Base-by-base conservation (phyloP, 768 basidiomycete genomes). In the Mycena vitilis region DNA sequence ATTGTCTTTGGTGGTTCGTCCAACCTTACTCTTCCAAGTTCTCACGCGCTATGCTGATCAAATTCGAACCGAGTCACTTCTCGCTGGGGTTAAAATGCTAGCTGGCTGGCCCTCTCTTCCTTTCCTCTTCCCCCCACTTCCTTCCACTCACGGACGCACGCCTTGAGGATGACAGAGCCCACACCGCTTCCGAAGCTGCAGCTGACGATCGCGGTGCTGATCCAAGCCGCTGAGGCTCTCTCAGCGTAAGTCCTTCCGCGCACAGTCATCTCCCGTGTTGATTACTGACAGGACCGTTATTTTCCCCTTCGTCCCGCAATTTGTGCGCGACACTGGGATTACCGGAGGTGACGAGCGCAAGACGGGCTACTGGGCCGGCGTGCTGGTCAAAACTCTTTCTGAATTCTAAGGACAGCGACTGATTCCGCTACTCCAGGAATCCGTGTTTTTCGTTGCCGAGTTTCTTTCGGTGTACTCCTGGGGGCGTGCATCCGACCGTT, bases 301-400 rank as follows among this genome's bases (percentile, higher is more conserved):
- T 60, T 81, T 82, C 36, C 88, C 88, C 2, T 88, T 88, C 70
- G 60, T 74, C 15, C 67, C 70, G 18, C 74, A 77, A 42, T 73
- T 78, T 4, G 74, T 79, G 30, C 73, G 73, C 10, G 74, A 76
- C 59, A 73, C 75, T 2, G 77, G 77, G 9, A 71, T 79, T 1
- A 77, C 75, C 6, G 68, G 72, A 5, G 75, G 74, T 12, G 73
- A 79, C 45, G 76, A 78, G 52, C 66, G 70, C 8, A 73, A 71
- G 57, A 77, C 75, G 6, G 78, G 78, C 12, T 79, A 79, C 56
- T 78, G 73, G 58, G 78, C 78, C 42, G 78, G 78, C 15, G 64
- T 79, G 1, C 63, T 79, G 49, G 78, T 77, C 34, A 40, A 73
- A 18, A 40, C 6, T 45, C 36, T 36, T 18, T 40, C 22, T 45